phyloP scores from a whole-genome alignment of 2,329 filamentous ascomycete genomes.

The Diplocarpon mali region DNA sequence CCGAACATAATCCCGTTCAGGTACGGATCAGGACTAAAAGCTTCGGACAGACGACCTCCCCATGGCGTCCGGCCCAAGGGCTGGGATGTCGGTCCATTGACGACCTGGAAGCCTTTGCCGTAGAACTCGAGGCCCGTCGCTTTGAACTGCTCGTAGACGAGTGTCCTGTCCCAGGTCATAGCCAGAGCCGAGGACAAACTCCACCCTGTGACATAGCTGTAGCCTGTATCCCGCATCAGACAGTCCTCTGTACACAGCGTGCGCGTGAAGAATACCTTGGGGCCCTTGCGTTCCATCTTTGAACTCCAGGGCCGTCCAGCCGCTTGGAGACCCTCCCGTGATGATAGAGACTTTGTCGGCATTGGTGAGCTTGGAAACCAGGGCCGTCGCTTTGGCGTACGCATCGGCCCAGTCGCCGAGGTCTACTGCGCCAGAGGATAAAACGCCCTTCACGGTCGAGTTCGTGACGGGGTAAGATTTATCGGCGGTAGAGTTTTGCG shows the following conservation, averaged over 20 bases:
- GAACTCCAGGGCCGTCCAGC: too few species aligned
- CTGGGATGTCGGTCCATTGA: constrained; percentile 36
- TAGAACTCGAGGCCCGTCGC: constrained; percentile 12
- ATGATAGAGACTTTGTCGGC: not conserved
- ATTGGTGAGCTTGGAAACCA: constrained; percentile 30
- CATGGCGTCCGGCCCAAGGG: constrained; percentile 56
- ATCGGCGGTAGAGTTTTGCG: too few species aligned
- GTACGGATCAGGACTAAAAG: constrained; percentile 24
- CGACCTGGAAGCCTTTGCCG: constrained; percentile 7
- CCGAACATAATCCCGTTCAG: not conserved
- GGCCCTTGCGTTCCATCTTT: too few species aligned
- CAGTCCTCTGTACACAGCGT: not conserved
- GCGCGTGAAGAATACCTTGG: not conserved
- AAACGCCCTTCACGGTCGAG: not conserved
- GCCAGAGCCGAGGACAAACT: constrained; percentile 8
- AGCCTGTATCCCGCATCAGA: constrained; percentile 16
- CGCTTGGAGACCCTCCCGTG: not conserved
- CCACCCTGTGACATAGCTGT: constrained; percentile 14
- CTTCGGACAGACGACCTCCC: constrained; percentile 59
- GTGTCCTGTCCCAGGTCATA: constrained; percentile 11
- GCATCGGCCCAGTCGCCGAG: constrained; percentile 29
- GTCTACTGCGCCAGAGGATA: constrained; percentile 7
- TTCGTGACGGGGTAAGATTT: too few species aligned
- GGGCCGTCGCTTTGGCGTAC: constrained; percentile 28
- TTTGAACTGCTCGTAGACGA: constrained; percentile 11